A percentile compares a stretch with the other conserved stretches of the same genome.
These are phyloP conservation scores for Wallacemonas rigidus DNA, from an alignment of 208 protist species.

Conservation along the genomic window DNA sequence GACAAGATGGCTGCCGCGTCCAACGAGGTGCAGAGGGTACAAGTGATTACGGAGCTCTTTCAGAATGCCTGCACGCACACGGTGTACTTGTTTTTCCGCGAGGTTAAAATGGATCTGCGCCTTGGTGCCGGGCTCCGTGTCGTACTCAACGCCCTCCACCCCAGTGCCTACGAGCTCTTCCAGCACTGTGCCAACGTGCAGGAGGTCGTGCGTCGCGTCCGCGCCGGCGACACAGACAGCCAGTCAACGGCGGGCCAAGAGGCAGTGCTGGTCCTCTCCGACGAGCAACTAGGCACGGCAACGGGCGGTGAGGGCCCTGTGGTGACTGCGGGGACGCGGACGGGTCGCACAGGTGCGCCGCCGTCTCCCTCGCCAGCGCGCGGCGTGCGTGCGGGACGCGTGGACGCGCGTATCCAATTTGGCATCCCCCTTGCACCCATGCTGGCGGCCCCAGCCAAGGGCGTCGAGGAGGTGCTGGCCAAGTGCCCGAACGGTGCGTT, in stretches of 20 bases:
- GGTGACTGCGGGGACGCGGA: too few relatives aligned
- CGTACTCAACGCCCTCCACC: slow-evolving; percentile 45
- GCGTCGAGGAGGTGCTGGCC: slow-evolving; percentile 40
- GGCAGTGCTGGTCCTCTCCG: neutral
- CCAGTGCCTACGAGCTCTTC: slow-evolving; percentile 37
- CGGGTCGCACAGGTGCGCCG: too few relatives aligned
- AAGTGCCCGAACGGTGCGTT: slow-evolving; percentile 83
- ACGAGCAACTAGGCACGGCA: neutral
- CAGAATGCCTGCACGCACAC: slow-evolving; percentile 24
- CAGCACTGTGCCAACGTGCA: slow-evolving; percentile 52
- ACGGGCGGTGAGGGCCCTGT: neutral
- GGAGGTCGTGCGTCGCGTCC: slow-evolving; percentile 42
- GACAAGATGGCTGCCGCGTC: slow-evolving; percentile 25
- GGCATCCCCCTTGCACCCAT: slow-evolving; percentile 53
- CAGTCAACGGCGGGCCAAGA: slow-evolving; percentile 23
- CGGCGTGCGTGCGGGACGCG: slow-evolving; percentile 1
- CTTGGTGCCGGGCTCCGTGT: slow-evolving; percentile 38
- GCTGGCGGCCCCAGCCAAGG: slow-evolving; percentile 43
- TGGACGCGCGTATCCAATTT: slow-evolving; percentile 32
- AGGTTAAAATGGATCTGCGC: slow-evolving; percentile 44
- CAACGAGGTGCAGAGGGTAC: slow-evolving; percentile 30
- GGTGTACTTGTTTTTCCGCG: slow-evolving; percentile 44
- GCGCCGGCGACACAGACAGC: slow-evolving; percentile 16
- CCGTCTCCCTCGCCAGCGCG: neutral
- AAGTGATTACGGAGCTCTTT: slow-evolving; percentile 34